Conservation (phyloP, 1,139 yeast species). For the Yamadazyma membranifaciens region DNA sequence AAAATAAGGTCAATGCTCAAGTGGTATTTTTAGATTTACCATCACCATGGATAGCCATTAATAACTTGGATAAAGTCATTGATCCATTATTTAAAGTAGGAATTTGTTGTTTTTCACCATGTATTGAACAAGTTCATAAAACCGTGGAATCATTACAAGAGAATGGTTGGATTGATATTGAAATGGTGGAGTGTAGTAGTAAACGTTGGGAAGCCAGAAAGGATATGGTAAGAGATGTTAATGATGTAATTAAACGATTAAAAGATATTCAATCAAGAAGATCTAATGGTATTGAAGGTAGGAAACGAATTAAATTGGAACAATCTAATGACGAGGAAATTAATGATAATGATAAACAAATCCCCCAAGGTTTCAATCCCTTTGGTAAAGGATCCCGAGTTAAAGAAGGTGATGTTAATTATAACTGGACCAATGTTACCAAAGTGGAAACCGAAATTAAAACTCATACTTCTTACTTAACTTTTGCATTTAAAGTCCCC, state of each 20-base stretch:
- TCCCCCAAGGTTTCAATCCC: slow-evolving; percentile 57
- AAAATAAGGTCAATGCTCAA: slow-evolving; percentile 50
- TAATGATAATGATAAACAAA: slow-evolving; percentile 1
- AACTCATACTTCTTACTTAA: slow-evolving; percentile 90
- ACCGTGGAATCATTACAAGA: slow-evolving; percentile 73
- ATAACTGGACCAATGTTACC: slow-evolving; percentile 79
- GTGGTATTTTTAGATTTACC: slow-evolving; percentile 90
- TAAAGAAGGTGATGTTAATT: slow-evolving; percentile 80
- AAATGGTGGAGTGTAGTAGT: slow-evolving; percentile 90
- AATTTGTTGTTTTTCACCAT: slow-evolving; percentile 94
- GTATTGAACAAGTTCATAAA: slow-evolving; percentile 93
- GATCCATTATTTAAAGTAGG: slow-evolving; percentile 55
- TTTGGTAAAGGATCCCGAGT: slow-evolving; percentile 84
- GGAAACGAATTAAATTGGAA: slow-evolving; percentile 28
- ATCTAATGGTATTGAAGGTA: slow-evolving; percentile 65
- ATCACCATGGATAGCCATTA: slow-evolving; percentile 96
- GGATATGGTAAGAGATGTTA: slow-evolving; percentile 78
- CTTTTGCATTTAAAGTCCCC: slow-evolving; percentile 60
- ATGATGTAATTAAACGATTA: slow-evolving; percentile 78
- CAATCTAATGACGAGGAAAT: slow-evolving; percentile 20
- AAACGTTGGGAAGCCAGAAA: slow-evolving; percentile 89
- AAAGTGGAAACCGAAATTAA: slow-evolving; percentile 82
- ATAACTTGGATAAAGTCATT: slow-evolving; percentile 63
- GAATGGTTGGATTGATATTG: slow-evolving; percentile 84
- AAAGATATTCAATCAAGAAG: slow-evolving; percentile 79